These are phyloP conservation scores for Serendipita vermifera DNA, from an alignment of 768 basidiomycete genomes.

Conservation along the genomic window DNA sequence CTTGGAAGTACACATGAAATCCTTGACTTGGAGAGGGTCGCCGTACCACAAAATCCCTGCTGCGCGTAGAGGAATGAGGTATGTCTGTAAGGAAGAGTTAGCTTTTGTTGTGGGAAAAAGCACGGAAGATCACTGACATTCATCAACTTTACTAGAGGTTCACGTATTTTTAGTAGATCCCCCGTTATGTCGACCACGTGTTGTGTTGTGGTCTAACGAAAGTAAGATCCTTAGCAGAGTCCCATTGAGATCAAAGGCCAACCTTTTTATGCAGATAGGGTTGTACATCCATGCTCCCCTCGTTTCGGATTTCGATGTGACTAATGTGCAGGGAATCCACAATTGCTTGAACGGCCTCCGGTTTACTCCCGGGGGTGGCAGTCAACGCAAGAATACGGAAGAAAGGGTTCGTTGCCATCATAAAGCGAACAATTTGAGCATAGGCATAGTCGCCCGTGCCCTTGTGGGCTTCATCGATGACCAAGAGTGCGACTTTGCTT, in stretches of 20 bases:
- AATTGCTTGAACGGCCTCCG: conserved; percentile 77
- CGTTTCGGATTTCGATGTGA: conserved; percentile 86
- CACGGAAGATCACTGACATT: conserved; percentile 33
- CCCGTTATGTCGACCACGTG: conserved; percentile 65
- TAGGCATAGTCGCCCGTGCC: conserved; percentile 92
- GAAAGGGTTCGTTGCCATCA: conserved; percentile 91
- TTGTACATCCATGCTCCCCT: conserved; percentile 74
- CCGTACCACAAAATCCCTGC: conserved; percentile 35
- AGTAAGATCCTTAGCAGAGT: background rate
- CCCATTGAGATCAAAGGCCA: conserved; percentile 12
- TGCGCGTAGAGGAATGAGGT: conserved; percentile 26
- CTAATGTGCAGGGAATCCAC: conserved; percentile 93
- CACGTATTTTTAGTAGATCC: conserved; percentile 50
- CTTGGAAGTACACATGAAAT: conserved; percentile 42
- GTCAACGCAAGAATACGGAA: conserved; percentile 88
- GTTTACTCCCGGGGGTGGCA: conserved; percentile 81
- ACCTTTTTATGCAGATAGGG: conserved; percentile 85
- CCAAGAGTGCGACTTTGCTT: conserved; percentile 68
- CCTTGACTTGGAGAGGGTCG: conserved; percentile 54
- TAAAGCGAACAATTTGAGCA: conserved; percentile 69
- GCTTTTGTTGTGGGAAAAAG: conserved; percentile 6
- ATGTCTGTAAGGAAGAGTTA: conserved; percentile 21
- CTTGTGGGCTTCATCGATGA: conserved; percentile 91
- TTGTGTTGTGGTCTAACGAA: conserved; percentile 50
- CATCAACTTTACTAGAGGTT: conserved; percentile 60